Evolutionary conservation across 768 basidiomycete species (phyloP), one percentile per base, ranked within the genome.

Genomic region (Guyanaporus albipodus): DNA sequence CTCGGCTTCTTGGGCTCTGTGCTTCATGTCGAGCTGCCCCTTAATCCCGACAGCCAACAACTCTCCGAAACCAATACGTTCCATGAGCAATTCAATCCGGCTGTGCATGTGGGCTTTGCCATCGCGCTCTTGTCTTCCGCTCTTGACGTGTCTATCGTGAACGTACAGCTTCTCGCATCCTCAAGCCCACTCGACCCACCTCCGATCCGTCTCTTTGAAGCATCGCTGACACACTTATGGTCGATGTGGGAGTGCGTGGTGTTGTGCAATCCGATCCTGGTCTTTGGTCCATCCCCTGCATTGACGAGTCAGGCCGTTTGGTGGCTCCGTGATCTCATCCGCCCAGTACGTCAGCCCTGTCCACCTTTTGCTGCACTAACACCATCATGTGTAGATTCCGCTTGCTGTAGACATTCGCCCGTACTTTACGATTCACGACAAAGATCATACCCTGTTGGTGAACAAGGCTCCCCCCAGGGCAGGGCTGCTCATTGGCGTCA

Each of bases 341-440:
- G 90, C 28, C 95, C 95, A 5, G 87, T 92, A 59, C 42, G 75
- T 67, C 24, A 14, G 18, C 38, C 23, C 8, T n/a, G 14, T 15
- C 3, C 19, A 15, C 2, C 23, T 27, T 11, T 18, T 37, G 19
- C 6, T 42, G 21, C 6, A 24, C 12, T 22, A 21, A 44, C n/a
- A 28, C 42, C 34, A 23, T 37, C 11, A n/a, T 31, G 8, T 29
- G 34, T 49, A 92, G 91, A 83, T 95, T 24, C 91, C 92, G 4
- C 73, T 90, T 8, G 79, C 85, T 0, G 81, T 80, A 2, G 94
- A 99, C 59, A 80, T 91, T 57, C 78, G 95, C 8, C 95, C 95
- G 0, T 99, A 95, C 65, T 88, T 97, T 54, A 96, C 95, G 14
- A 92, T 99, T 57, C 95, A 97, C 62, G 95, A 97, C 58, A 77